Conservation (phyloP, 371 early-diverging fungal genomes). For the Apophysomyces ossiformis region DNA sequence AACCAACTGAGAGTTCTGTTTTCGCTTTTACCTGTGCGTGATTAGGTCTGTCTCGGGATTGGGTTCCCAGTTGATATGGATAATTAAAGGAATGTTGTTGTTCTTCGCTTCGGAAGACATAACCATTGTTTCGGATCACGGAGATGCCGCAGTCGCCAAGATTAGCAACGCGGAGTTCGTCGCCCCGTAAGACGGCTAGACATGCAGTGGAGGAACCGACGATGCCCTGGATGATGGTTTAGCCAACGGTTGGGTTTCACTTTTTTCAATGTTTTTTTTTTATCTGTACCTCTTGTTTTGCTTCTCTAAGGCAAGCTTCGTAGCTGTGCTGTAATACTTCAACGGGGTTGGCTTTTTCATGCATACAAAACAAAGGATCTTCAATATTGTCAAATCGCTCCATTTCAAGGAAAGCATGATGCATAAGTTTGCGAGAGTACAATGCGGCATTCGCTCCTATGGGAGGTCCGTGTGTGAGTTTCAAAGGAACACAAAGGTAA, state of each 20-base stretch:
- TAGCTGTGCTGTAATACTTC: constrained; percentile 76
- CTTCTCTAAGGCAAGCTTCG: constrained; percentile 67
- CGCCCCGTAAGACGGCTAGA: constrained; percentile 81
- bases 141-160: constrained; percentile 92
- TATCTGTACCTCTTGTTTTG: constrained; percentile 64
- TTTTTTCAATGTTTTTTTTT: neutral
- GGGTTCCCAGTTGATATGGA: constrained; percentile 77
- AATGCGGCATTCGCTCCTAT: constrained; percentile 84
- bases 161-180: constrained; percentile 89
- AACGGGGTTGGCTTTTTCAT: constrained; percentile 57
- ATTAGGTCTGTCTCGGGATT: constrained; percentile 61
- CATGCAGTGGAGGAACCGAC: constrained; percentile 92
- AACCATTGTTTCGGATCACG: constrained; percentile 80
- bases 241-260: neutral
- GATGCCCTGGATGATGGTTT: constrained; percentile 47
- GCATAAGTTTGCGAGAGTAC: constrained; percentile 90
- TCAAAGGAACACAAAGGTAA: neutral
- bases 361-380: constrained; percentile 15
- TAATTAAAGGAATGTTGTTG: constrained; percentile 84
- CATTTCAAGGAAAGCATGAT: constrained; percentile 79
- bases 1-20: neutral
- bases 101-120: constrained; percentile 88
- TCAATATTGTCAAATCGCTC: constrained; percentile 57
- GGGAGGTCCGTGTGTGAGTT: constrained; percentile 5
- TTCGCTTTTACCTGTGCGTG: constrained; percentile 64